Conservation (phyloP, 2,329 filamentous ascomycete species). For the Arthrobotrys pseudoclavata region DNA sequence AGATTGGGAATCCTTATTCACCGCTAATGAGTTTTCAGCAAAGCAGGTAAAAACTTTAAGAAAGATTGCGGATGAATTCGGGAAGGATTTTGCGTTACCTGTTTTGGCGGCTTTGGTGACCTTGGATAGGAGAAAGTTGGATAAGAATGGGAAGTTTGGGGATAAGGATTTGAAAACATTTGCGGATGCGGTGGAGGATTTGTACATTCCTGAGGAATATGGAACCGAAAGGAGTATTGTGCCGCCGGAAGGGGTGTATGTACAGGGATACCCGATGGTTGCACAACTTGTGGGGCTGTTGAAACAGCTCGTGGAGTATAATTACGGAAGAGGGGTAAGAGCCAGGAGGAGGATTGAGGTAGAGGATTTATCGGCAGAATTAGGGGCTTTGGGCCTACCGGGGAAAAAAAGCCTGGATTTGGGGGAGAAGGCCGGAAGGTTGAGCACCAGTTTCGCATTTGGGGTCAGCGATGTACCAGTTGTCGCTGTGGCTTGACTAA, state of each 20-base stretch:
- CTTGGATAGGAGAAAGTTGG: slow-evolving; percentile 49
- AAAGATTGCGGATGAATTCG: slow-evolving; percentile 41
- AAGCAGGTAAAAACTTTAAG: slow-evolving; percentile 40
- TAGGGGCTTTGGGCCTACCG: slow-evolving; percentile 38
- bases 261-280: slow-evolving; percentile 55
- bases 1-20: slow-evolving; percentile 50
- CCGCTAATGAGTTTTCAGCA: slow-evolving; percentile 13
- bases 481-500: slow-evolving; percentile 7
- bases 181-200: slow-evolving; percentile 44
- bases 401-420: slow-evolving; percentile 41
- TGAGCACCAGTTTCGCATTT: slow-evolving; percentile 37
- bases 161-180: slow-evolving; percentile 48
- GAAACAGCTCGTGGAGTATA: slow-evolving; percentile 48
- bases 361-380: slow-evolving; percentile 23
- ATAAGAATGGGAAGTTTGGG: slow-evolving; percentile 37
- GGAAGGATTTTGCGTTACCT: slow-evolving; percentile 41
- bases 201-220: slow-evolving; percentile 50
- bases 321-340: slow-evolving; percentile 49
- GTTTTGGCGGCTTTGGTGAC: slow-evolving; percentile 41
- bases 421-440: slow-evolving; percentile 16
- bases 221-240: slow-evolving; percentile 47
- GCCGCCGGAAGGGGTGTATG: slow-evolving; percentile 43
- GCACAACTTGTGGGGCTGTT: slow-evolving; percentile 39
- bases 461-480: slow-evolving; percentile 43
- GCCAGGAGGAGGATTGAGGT: slow-evolving; percentile 30